phyloP scores from a whole-genome alignment of 257 asterid genomes.

The Paulownia fortunei region DNA sequence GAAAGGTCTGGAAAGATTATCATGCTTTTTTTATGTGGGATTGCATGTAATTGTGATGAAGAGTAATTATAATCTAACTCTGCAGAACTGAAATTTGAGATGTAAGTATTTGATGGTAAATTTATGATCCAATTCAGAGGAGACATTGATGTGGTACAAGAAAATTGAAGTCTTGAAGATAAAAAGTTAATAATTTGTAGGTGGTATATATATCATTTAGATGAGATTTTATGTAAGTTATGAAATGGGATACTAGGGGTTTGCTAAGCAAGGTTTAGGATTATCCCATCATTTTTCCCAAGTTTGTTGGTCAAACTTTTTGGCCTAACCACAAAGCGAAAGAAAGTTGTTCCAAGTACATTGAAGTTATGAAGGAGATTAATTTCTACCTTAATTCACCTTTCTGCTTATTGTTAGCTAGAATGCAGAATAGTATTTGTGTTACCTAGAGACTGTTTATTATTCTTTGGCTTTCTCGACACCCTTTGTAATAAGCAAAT shows the following conservation, averaged over 20 bases:
- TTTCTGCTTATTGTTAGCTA: neutral
- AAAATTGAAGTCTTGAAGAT: constrained; percentile 21
- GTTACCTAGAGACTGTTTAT: neutral
- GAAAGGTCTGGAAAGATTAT: neutral
- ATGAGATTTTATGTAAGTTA: neutral
- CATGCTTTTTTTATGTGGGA: neutral
- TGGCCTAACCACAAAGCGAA: neutral
- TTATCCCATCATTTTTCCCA: neutral
- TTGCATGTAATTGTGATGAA: neutral
- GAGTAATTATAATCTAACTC: neutral
- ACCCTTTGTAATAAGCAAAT: neutral
- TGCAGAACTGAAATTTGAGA: neutral
- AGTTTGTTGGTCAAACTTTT: neutral
- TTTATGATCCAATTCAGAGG: neutral
- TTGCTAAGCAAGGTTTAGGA: neutral
- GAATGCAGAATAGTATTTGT: neutral
- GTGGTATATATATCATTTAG: neutral
- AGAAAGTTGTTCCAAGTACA: neutral
- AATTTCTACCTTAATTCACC: neutral
- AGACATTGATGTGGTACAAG: neutral
- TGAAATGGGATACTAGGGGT: neutral
- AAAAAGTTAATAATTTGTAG: neutral
- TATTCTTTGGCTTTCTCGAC: neutral
- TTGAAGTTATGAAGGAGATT: neutral
- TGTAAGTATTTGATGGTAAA: neutral